phyloP scores from a whole-genome alignment of 129 eudicot species.

The Cynara cardunculus region DNA sequence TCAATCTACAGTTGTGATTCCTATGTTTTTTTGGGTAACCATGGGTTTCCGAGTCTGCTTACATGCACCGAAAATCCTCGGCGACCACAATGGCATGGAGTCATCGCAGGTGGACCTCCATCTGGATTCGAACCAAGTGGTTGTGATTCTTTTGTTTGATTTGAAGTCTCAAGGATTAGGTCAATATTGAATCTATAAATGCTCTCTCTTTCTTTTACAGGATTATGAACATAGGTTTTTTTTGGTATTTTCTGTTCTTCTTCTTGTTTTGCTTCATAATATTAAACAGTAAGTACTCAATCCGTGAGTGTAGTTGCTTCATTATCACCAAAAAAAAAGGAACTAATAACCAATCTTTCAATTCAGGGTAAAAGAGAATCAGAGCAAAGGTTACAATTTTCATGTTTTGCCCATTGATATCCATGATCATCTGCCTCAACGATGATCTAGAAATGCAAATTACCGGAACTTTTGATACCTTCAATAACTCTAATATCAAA shows the following conservation, averaged over 20 bases:
- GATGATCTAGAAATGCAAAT: not conserved
- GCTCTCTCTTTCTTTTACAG: not conserved
- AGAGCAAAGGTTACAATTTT: not conserved
- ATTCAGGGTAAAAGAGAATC: not conserved
- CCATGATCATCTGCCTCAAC: not conserved
- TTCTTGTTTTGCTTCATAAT: not conserved
- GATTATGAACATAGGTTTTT: not conserved
- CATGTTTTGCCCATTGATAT: not conserved
- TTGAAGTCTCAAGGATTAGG: too few relatives aligned
- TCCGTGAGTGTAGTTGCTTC: not conserved
- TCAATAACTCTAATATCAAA: conserved; percentile 1
- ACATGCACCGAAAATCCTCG: too few relatives aligned
- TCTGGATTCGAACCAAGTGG: too few relatives aligned
- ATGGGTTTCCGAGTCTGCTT: not conserved
- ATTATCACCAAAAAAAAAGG: too few relatives aligned
- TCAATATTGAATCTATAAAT: not conserved
- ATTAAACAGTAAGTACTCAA: not conserved
- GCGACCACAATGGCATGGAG: not conserved
- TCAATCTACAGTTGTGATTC: not conserved
- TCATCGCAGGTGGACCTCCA: too few relatives aligned
- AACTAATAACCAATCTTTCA: not conserved
- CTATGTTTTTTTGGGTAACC: not conserved
- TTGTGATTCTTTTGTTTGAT: too few relatives aligned
- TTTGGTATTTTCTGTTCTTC: not conserved
- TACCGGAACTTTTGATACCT: not conserved